A percentile compares a stretch with the other conserved stretches of the same genome.
These are phyloP conservation scores for Boletellus deceptivus DNA, from an alignment of 1,284 basidiomycete genomes.

Conservation along the genomic window DNA sequence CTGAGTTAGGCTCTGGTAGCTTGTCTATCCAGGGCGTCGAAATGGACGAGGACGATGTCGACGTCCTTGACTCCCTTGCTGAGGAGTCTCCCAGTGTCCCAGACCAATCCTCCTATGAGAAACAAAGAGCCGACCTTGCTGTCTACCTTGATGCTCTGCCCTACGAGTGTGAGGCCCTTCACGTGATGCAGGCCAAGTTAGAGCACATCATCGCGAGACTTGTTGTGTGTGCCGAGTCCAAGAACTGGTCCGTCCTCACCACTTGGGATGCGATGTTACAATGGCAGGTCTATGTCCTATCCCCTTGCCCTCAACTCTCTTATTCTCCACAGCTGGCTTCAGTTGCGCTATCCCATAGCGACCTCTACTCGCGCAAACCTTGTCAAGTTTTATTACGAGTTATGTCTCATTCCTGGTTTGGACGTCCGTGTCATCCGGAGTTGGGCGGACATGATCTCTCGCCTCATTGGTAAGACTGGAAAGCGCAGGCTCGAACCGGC, in stretches of 20 bases:
- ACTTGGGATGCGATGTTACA: conserved; percentile 73
- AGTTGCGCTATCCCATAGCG: conserved; percentile 78
- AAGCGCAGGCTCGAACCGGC: conserved; percentile 49
- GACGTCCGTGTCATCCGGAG: conserved; percentile 58
- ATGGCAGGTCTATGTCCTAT: conserved; percentile 47
- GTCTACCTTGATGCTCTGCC: conserved; percentile 70
- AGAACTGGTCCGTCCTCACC: conserved; percentile 70
- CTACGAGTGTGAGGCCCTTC: conserved; percentile 73
- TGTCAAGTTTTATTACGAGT: conserved; percentile 77
- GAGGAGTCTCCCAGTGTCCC: conserved; percentile 18
- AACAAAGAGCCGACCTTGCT: conserved; percentile 56
- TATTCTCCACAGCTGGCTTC: conserved; percentile 61
- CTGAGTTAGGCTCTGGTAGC: conserved; percentile 28
- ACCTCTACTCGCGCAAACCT: conserved; percentile 76
- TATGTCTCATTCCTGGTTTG: conserved; percentile 80
- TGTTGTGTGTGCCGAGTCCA: conserved; percentile 69
- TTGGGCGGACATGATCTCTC: conserved; percentile 58
- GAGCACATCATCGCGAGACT: conserved; percentile 74
- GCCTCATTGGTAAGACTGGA: conserved; percentile 39
- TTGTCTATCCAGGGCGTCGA: conserved; percentile 28
- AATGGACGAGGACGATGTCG: conserved; percentile 36
- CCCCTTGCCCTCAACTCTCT: neutral
- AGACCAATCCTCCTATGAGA: conserved; percentile 43
- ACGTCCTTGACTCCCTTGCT: conserved; percentile 32
- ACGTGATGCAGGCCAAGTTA: conserved; percentile 75